These are phyloP conservation scores for Diplotaxis tenuifolia DNA, from an alignment of 345 rosid species.

Conservation along the genomic window DNA sequence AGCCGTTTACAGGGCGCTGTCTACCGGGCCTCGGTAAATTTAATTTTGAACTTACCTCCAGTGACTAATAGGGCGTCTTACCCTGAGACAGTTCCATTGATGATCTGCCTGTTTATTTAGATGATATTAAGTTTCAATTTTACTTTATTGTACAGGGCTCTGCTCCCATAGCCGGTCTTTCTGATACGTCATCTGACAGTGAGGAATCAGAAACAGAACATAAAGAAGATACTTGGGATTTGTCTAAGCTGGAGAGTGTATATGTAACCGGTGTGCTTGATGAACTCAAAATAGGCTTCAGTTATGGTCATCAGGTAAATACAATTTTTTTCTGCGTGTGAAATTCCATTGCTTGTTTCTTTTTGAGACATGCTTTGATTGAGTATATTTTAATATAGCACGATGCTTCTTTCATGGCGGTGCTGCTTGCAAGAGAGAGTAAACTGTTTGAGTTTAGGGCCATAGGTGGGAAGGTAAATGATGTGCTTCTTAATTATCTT, in stretches of 20 bases:
- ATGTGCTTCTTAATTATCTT: slow-evolving; percentile 7
- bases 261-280: slow-evolving; percentile 86
- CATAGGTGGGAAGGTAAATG: slow-evolving; percentile 82
- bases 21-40: slow-evolving; percentile 79
- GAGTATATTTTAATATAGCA: slow-evolving; percentile 43
- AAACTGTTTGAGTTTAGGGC: slow-evolving; percentile 84
- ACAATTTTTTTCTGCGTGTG: slow-evolving; percentile 16
- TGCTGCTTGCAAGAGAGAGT: slow-evolving; percentile 78
- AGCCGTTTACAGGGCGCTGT: slow-evolving; percentile 84
- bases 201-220: slow-evolving; percentile 68
- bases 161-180: slow-evolving; percentile 74
- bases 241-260: slow-evolving; percentile 54
- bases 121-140: slow-evolving; percentile 7
- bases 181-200: slow-evolving; percentile 83
- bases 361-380: slow-evolving; percentile 37
- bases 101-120: neutral
- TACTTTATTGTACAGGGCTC: slow-evolving; percentile 53
- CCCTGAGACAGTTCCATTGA: slow-evolving; percentile 7
- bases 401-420: slow-evolving; percentile 57
- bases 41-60: slow-evolving; percentile 15
- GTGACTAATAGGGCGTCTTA: slow-evolving; percentile 4
- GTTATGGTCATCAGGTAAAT: slow-evolving; percentile 65
- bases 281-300: slow-evolving; percentile 78
- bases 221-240: slow-evolving; percentile 43
- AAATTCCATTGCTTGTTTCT: slow-evolving; percentile 17